Evolutionary conservation across 495 filamentous ascomycete genomes (phyloP).

Genomic region (Tuber melanosporum): DNA sequence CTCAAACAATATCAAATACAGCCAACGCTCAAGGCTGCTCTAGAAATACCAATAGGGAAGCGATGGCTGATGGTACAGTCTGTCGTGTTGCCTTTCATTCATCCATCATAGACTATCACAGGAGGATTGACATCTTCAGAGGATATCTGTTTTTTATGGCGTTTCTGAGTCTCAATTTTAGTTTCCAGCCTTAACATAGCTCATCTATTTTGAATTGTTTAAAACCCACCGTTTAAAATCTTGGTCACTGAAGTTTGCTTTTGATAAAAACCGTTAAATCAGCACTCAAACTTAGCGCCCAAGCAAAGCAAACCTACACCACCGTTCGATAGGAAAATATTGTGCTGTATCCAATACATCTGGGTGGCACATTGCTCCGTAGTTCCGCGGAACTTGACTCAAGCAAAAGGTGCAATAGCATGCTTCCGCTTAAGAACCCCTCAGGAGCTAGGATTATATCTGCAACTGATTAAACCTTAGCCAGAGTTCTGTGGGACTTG

Average conservation of each 20-base stretch:
- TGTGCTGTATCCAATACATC: neutral
- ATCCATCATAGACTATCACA: neutral
- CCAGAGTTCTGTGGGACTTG: neutral
- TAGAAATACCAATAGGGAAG: neutral
- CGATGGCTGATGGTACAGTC: neutral
- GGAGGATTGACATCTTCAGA: neutral
- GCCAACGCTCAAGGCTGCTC: neutral
- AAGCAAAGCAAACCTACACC: no score
- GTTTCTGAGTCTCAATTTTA: neutral
- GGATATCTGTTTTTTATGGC: neutral
- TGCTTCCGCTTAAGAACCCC: neutral
- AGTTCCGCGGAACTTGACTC: neutral
- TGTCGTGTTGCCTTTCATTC: neutral
- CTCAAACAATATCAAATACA: neutral
- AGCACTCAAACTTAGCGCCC: neutral
- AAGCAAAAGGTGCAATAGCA: neutral
- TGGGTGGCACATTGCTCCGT: neutral
- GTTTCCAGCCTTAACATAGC: neutral
- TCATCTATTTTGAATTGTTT: neutral
- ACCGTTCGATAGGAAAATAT: neutral
- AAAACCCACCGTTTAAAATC: neutral
- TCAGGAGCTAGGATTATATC: neutral
- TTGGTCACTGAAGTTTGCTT: neutral
- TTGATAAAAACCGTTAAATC: neutral
- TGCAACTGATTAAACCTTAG: neutral